Conservation (phyloP, 2,329 filamentous ascomycete species). For the Pseudovirgaria hyperparasitica region DNA sequence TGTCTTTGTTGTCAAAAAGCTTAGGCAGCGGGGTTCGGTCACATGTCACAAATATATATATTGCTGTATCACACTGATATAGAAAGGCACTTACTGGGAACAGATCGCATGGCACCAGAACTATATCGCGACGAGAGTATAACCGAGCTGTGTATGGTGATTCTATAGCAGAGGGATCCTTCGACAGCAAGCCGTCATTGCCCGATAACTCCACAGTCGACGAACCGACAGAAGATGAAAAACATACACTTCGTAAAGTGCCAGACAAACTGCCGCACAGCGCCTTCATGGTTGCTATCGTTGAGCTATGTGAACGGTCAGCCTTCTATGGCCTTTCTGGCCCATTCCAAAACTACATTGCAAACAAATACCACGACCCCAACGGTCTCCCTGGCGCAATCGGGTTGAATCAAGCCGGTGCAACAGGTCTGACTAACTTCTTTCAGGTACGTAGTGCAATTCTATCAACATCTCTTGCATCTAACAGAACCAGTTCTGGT, state of each 20-base stretch:
- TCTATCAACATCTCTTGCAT: slow-evolving; percentile 8
- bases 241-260: slow-evolving; percentile 29
- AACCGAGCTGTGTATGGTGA: no score
- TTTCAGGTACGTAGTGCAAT: slow-evolving; percentile 31
- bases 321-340: slow-evolving; percentile 34
- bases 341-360: slow-evolving; percentile 39
- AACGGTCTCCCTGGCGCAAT: slow-evolving; percentile 29
- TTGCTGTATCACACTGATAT: no score
- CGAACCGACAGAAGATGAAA: slow-evolving; percentile 31
- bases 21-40: no score
- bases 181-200: no score
- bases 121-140: no score
- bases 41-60: no score
- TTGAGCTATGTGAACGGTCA: slow-evolving; percentile 38
- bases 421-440: slow-evolving; percentile 33
- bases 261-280: slow-evolving; percentile 33
- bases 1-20: no score
- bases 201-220: no score
- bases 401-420: slow-evolving; percentile 28
- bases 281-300: slow-evolving; percentile 35
- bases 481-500: slow-evolving; percentile 27
- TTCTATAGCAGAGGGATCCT: no score
- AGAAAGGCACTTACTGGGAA: no score
- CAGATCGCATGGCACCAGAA: no score
- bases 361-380: slow-evolving; percentile 25